Base-by-base conservation (phyloP, 306 rosid species). In the Biancaea sappan region DNA sequence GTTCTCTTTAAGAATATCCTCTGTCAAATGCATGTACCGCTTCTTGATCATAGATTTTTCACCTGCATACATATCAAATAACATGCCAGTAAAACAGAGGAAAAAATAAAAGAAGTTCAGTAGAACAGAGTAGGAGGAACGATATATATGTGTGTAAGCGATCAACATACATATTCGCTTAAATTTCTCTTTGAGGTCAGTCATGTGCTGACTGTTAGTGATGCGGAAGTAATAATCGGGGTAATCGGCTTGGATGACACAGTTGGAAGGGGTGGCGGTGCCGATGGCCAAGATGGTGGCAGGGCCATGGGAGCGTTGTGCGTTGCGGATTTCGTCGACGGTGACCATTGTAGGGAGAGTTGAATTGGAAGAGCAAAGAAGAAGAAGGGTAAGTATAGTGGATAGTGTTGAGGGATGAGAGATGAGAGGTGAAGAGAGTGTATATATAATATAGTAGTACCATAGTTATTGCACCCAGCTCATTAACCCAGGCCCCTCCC, bases 141-240 rank as follows among this genome's bases (percentile, higher is more conserved):
- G n/a, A n/a, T n/a, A n/a, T n/a, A n/a, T n/a, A n/a, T n/a, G n/a
- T n/a, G n/a, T n/a, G n/a, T n/a, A n/a, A n/a, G n/a, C n/a, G n/a
- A n/a, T n/a, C n/a, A n/a, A 29, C 65, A 0, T 85, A 86, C 93
- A 88, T 90, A 88, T 88, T 79, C 93, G 93, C 62, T 75, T 65
- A 67, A 88, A 88, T 19, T 88, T 88, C 6, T 86, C 87, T 16
- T 88, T 86, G 65, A 88, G 79, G 0, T 84, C 79, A 9, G 88
- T 86, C 90, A 83, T 86, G 75, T 88, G 93, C 0, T 88, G 78
- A 18, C 87, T 83, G 2, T 88, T 79, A 67, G 93, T 88, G 50
- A 88, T 82, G 1, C 90, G 90, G 28, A 88, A 88, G 81, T 88
- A 88, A 58, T 79, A 88, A 37, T 88, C 90, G 0, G 93, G 93